phyloP scores from a whole-genome alignment of 257 asterid genomes.

The Plantago major region DNA sequence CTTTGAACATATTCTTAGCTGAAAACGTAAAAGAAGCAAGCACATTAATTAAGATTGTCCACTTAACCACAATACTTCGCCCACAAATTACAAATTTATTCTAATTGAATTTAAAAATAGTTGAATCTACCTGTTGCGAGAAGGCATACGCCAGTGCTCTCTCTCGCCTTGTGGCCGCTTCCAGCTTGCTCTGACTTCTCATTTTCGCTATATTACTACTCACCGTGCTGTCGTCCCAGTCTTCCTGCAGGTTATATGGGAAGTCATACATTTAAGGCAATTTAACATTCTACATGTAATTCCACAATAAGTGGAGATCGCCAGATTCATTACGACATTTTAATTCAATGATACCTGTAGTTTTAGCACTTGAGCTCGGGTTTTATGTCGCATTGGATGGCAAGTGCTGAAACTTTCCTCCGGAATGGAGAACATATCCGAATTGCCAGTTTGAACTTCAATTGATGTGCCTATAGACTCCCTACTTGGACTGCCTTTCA shows the following conservation, averaged over 20 bases:
- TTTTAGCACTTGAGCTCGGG: conserved; percentile 36
- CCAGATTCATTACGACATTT: no score
- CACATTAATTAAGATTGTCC: not conserved
- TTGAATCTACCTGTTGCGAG: conserved; percentile 43
- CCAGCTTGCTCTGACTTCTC: conserved; percentile 42
- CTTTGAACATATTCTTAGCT: conserved; percentile 49
- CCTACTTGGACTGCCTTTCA: conserved; percentile 24
- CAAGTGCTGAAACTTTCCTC: conserved; percentile 22
- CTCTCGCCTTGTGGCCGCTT: conserved; percentile 62
- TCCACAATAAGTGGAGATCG: no score
- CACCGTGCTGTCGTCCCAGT: conserved; percentile 62
- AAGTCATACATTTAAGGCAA: not conserved
- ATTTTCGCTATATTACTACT: conserved; percentile 43
- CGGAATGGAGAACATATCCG: conserved; percentile 30
- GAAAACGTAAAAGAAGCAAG: not conserved
- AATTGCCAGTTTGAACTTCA: conserved; percentile 51
- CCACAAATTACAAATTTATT: no score
- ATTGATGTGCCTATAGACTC: conserved; percentile 50
- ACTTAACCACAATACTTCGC: no score
- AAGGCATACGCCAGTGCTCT: conserved; percentile 64
- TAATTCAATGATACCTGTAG: conserved; percentile 32
- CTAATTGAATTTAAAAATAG: no score
- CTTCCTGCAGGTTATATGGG: conserved; percentile 37
- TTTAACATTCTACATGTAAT: no score
- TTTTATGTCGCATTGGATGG: conserved; percentile 24